Evolutionary conservation across 495 filamentous ascomycete species (phyloP), one percentile per base, ranked within the genome.

Genomic region (Glonium stellatum): DNA sequence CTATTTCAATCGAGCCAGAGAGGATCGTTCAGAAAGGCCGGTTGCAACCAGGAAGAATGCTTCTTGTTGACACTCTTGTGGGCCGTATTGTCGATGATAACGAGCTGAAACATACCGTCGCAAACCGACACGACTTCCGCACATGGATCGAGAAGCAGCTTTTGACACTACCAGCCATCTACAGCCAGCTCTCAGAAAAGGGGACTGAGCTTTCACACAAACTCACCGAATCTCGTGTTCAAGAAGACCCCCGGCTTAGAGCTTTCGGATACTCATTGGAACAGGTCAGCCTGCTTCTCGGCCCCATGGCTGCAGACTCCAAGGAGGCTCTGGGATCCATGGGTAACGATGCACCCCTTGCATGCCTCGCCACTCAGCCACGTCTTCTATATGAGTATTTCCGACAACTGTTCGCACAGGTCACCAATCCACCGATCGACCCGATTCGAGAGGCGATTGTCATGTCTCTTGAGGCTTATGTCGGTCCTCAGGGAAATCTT

Each of bases 301-400:
- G 87, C 21, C 93, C 93, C 9, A 99, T 99, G 93, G 93, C 91
- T 58, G 91, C 92, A 27, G 93, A 99, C 65, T 95, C 96, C 50
- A 99, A 99, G 77, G 93, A 99, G 75, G 95, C 93, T n/a, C 81
- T 99, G 27, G 93, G 93, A 36, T 99, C 93, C 57, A 99, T 99
- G 93, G 93, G 93, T 66, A 99, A 99, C 72, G 93, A 99, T 79
- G 90, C 90, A 41, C 93, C 93, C 15, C 76, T 99, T 65, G 93
- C 93, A 27, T 97, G 92, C 73, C 81, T 99, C 63, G 87, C 93
- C 31, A 81, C 85, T 51, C 87, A 93, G 57, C 92, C 93, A 56
- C 90, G 92, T 67, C 79, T 97, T 56, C 83, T 97, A 42, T 96
- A 89, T 71, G 93, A 99, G 73, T 99, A 99, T 75, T 99, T 97